These are phyloP conservation scores for Yamadazyma oceani DNA, from an alignment of 1,139 yeast species.

Conservation along the genomic window DNA sequence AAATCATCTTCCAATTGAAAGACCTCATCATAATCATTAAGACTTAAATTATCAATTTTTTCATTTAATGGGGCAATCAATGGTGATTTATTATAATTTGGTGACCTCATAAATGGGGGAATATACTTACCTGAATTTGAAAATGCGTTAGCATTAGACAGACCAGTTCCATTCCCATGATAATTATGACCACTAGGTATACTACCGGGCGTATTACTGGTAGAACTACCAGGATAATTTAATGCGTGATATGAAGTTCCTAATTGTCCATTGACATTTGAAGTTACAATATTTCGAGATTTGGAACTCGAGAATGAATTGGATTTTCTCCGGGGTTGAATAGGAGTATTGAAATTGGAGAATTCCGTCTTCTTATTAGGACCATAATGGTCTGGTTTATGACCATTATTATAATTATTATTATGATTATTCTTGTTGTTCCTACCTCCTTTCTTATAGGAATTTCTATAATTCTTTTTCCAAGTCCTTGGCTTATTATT, in stretches of 20 bases:
- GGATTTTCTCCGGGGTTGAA: conserved; percentile 22
- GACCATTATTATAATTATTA: conserved; percentile 9
- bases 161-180: not conserved
- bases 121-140: conserved; percentile 37
- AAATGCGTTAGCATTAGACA: conserved; percentile 1
- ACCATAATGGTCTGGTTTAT: conserved; percentile 16
- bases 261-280: conserved; percentile 6
- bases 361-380: conserved; percentile 16
- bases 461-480: conserved; percentile 19
- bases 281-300: conserved; percentile 16
- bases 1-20: conserved; percentile 49
- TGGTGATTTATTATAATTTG: conserved; percentile 35
- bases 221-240: not conserved
- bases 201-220: too few relatives aligned
- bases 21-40: conserved; percentile 41
- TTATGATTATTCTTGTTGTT: conserved; percentile 16
- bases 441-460: conserved; percentile 11
- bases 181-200: too few relatives aligned
- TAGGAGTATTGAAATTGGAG: conserved; percentile 12
- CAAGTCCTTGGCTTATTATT: conserved; percentile 25
- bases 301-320: conserved; percentile 34
- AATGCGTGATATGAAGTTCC: conserved; percentile 3
- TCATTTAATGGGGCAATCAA: conserved; percentile 37
- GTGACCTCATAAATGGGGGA: conserved; percentile 48
- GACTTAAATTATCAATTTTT: conserved; percentile 36